phyloP scores from a whole-genome alignment of 2,329 filamentous ascomycete genomes.

The Aspergillus sp. region DNA sequence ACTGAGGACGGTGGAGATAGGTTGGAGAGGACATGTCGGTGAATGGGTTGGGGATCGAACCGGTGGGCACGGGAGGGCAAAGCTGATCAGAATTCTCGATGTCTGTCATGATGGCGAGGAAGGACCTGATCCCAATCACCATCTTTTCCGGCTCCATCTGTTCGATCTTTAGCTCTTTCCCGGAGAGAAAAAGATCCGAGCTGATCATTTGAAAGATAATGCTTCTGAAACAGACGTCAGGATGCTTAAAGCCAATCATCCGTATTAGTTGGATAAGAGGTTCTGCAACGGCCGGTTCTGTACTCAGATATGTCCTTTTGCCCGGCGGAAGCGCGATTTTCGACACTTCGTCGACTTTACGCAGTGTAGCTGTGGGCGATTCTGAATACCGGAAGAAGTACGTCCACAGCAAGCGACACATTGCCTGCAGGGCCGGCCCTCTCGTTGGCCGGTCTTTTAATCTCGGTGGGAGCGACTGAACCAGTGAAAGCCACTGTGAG shows the following conservation, averaged over 20 bases:
- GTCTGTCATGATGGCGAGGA: constrained; percentile 89
- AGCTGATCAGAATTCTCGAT: constrained; percentile 79
- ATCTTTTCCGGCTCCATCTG: constrained; percentile 94
- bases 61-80: constrained; percentile 79
- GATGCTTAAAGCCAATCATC: constrained; percentile 89
- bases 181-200: constrained; percentile 77
- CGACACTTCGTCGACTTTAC: constrained; percentile 87
- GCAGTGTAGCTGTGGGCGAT: constrained; percentile 63
- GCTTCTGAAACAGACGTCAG: constrained; percentile 87
- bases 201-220: constrained; percentile 97
- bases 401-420: constrained; percentile 89
- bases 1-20: constrained; percentile 38
- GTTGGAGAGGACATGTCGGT: constrained; percentile 40
- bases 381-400: constrained; percentile 87
- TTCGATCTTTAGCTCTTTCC: constrained; percentile 81
- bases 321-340: constrained; percentile 78
- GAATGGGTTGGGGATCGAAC: constrained; percentile 46
- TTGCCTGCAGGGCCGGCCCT: constrained; percentile 79
- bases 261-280: constrained; percentile 91
- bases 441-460: constrained; percentile 81
- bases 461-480: constrained; percentile 74
- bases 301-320: constrained; percentile 77
- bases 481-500: constrained; percentile 81
- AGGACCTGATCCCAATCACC: constrained; percentile 94
- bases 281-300: constrained; percentile 80